A percentile compares a stretch with the other conserved stretches of the same genome.
These are phyloP conservation scores for Nitzschia inconspicua DNA, from an alignment of 108 stramenopile species.

Conservation along the genomic window DNA sequence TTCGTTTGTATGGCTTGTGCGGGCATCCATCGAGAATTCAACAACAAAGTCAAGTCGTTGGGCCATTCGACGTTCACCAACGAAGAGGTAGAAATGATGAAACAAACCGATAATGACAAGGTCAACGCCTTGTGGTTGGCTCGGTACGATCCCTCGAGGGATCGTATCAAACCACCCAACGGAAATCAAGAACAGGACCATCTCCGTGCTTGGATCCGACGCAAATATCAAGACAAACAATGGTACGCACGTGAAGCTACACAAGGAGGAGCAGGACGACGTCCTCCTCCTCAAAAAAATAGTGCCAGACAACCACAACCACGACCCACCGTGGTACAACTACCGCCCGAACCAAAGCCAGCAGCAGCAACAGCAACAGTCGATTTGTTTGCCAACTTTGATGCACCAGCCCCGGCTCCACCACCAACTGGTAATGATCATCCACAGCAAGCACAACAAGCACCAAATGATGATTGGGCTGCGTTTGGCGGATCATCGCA, in stretches of 20 bases:
- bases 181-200: slow-evolving; percentile 60
- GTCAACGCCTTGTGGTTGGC: slow-evolving; percentile 70
- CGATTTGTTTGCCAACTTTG: slow-evolving; percentile 52
- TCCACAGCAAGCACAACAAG: slow-evolving; percentile 8
- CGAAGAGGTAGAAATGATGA: slow-evolving; percentile 56
- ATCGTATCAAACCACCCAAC: slow-evolving; percentile 48
- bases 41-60: slow-evolving; percentile 73
- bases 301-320: slow-evolving; percentile 7
- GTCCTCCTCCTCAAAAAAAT: not conserved
- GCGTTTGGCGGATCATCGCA: slow-evolving; percentile 53
- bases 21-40: slow-evolving; percentile 80
- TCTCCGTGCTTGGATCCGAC: slow-evolving; percentile 67
- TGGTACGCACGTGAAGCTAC: slow-evolving; percentile 47
- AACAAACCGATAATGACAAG: slow-evolving; percentile 56
- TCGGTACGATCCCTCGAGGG: slow-evolving; percentile 40
- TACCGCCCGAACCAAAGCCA: slow-evolving; percentile 24
- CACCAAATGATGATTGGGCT: slow-evolving; percentile 56
- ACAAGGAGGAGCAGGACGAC: not conserved
- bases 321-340: slow-evolving; percentile 35
- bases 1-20: slow-evolving; percentile 79
- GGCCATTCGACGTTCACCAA: slow-evolving; percentile 75
- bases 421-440: too few relatives aligned
- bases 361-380: slow-evolving; percentile 13
- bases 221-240: slow-evolving; percentile 67
- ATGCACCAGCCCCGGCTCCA: slow-evolving; percentile 34